Conservation (phyloP, 208 protist genomes). For the Acanthamoeba divionensis region DNA sequence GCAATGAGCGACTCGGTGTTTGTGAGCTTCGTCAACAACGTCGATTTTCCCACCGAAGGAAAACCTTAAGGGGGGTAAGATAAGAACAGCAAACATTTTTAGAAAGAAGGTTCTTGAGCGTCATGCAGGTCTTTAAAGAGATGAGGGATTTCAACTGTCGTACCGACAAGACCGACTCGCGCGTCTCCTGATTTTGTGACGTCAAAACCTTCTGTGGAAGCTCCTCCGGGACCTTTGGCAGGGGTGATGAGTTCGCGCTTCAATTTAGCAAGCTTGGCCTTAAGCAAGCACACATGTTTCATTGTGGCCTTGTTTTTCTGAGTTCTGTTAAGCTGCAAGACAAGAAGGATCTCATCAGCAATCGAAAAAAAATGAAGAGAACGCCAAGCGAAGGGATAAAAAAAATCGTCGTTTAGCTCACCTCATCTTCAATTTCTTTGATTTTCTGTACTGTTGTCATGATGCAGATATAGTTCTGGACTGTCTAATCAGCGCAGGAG, state of each 20-base stretch:
- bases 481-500: too few species aligned
- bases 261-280: slow-evolving; percentile 96
- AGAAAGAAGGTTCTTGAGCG: too few species aligned
- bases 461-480: neutral
- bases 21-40: slow-evolving; percentile 95
- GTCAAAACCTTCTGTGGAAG: slow-evolving; percentile 92
- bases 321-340: slow-evolving; percentile 91
- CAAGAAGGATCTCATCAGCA: neutral
- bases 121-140: neutral
- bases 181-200: slow-evolving; percentile 92
- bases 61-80: slow-evolving; percentile 78
- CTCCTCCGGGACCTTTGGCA: slow-evolving; percentile 57
- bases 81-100: neutral
- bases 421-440: slow-evolving; percentile 92
- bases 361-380: neutral
- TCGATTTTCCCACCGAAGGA: slow-evolving; percentile 97
- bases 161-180: slow-evolving; percentile 84
- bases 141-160: neutral
- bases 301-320: slow-evolving; percentile 98
- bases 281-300: slow-evolving; percentile 95
- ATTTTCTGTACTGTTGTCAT: slow-evolving; percentile 84
- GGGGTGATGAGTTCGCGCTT: slow-evolving; percentile 91
- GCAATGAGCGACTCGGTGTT: slow-evolving; percentile 94
- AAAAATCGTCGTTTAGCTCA: slow-evolving; percentile 19
- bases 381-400: neutral